Evolutionary conservation across 139 green algal species (phyloP), one percentile per base, ranked within the genome.

Genomic region (Pedinophyceae sp.): DNA sequence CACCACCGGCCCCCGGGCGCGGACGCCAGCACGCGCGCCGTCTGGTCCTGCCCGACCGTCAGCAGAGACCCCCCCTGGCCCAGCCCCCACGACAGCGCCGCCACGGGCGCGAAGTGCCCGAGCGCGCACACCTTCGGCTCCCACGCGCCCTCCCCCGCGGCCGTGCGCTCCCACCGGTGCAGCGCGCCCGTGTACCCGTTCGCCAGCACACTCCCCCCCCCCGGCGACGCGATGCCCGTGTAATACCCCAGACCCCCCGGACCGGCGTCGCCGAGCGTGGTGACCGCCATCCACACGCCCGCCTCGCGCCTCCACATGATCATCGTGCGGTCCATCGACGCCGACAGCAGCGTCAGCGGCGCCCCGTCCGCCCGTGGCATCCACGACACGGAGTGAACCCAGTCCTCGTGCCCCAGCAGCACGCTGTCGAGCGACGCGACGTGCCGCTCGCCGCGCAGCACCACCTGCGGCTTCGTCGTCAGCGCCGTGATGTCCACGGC

Each of bases 241-340:
- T 74, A 88, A 58, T 84, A 93, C 19, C 83, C 83, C 30, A 93
- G 59, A 58, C 65, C 74, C 18, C 24, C 49, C 19, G 49, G 49
- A 19, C 54, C 67, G 4, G 74, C 40, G 52, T 89, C 86, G 18
- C 82, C 82, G 30, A 91, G 65, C 47, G 66, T 65, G 48, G 65
- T 65, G 28, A 60, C 39, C 5, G 65, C 67, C 62, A 95, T 78
- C 90, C 90, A 98, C 30, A 94, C 50, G 0, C 74, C 79, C 2
- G 27, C 34, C 30, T 94, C 80, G 5, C 70, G 77, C 4, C 58
- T 39, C 90, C 90, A 98, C 2, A 98, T 30, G 60, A 90, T 79
- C 80, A 98, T 92, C 24, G 83, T 94, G 13, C 90, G 69, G 65
- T 97, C 90, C 83, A 95, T 95, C 17, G 82, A 94, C 3, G 82